Evolutionary conservation across 2,329 filamentous ascomycete genomes (phyloP), one percentile per base, ranked within the genome.

Genomic region (Penicillium brasilianum): DNA sequence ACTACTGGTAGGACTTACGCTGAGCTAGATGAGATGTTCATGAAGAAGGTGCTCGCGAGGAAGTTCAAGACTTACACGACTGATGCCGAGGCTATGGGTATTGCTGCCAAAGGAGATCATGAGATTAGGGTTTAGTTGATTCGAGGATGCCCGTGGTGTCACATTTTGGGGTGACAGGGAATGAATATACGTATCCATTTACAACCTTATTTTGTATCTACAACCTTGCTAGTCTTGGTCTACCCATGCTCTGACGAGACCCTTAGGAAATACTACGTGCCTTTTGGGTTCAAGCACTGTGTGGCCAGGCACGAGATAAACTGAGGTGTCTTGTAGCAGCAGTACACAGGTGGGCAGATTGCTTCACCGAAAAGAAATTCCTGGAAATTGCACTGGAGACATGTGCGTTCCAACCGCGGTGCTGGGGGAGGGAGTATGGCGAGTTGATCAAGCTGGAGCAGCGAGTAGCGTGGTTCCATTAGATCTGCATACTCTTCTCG

Each of bases 21-120:
- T 13, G 62, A 64, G 55, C 55, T 64, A 34, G 57, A 64, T 58
- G 62, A 64, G 46, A 60, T 62, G 62, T 64, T 64, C 18, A 59
- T 60, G 30, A 64, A 58, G 43, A 60, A 56, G 46, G 55, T 64
- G n/a, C 57, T 59, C 10, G 55, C 62, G 10, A 58, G 57, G 46
- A 60, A 60, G 16, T 64, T 64, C 36, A 64, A 62, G 57, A n/a
- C 1, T 4, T 64, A 64, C 41, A 48, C 20, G 28, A 64, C 62
- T 32, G 59, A 62, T 50, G 46, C 59, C 34, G 53, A 65, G 46
- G 58, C 55, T 18, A 55, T 61, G 58, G 60, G 60, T 5, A 16
- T 52, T 41, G 49, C 56, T 44, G 43, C 39, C 10, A 59, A 60
- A 28, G 44, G 49, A 3, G 34, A n/a, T 9, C 25, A 51, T 44